These are phyloP conservation scores for Chaetomium tenue DNA, from an alignment of 495 filamentous ascomycete species.

Conservation along the genomic window DNA sequence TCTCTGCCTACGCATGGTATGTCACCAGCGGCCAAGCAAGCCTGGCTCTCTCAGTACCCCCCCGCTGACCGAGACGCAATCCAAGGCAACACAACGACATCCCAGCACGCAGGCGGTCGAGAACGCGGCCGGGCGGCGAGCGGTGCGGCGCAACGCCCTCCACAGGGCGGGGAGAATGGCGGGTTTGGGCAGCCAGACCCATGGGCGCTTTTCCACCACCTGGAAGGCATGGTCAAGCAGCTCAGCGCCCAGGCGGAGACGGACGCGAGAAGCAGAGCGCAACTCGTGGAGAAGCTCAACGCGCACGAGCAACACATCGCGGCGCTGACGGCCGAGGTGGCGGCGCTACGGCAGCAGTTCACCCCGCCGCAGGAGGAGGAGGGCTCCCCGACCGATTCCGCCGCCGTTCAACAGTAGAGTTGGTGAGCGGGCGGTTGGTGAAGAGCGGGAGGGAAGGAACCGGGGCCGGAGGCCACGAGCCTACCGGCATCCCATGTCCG, in stretches of 20 bases:
- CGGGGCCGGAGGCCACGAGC: not conserved
- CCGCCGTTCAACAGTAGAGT: conserved; percentile 14
- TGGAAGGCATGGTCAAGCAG: conserved; percentile 49
- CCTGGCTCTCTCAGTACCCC: conserved; percentile 44
- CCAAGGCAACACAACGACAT: conserved; percentile 38
- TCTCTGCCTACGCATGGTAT: conserved; percentile 43
- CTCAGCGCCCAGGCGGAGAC: conserved; percentile 36
- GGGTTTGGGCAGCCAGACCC: conserved; percentile 44
- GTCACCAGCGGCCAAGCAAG: conserved; percentile 34
- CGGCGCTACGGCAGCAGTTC: conserved; percentile 27
- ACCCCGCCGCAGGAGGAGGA: conserved; percentile 9
- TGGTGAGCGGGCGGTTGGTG: not conserved
- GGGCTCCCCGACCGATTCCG: not conserved
- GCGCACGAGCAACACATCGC: conserved; percentile 42
- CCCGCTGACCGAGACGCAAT: conserved; percentile 51
- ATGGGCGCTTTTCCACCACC: conserved; percentile 51
- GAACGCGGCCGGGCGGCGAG: conserved; percentile 28
- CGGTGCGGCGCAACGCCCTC: conserved; percentile 33
- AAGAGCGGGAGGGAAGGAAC: not conserved
- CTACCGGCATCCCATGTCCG: not conserved
- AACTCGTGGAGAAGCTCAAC: conserved; percentile 40
- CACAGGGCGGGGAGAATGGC: conserved; percentile 35
- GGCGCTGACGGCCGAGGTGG: conserved; percentile 27
- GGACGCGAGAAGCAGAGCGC: conserved; percentile 24
- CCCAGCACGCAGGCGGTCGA: conserved; percentile 28